Conservation (phyloP, 148 eudicot species). For the Arbutus unedo region DNA sequence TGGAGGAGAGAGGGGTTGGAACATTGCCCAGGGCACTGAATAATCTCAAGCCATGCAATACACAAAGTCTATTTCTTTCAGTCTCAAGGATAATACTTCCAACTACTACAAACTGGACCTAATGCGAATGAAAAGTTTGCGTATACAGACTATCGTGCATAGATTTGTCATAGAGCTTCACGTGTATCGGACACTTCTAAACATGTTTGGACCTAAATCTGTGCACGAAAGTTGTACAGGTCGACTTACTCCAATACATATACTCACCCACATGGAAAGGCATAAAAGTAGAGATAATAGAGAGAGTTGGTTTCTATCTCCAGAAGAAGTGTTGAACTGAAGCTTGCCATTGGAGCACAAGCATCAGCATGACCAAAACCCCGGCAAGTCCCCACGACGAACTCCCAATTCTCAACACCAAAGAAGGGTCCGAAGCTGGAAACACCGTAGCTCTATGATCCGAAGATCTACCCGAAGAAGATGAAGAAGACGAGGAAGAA, state of each 20-base stretch:
- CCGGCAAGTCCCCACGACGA: conserved; percentile 85
- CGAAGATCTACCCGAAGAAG: conserved; percentile 18
- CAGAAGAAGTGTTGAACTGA: conserved; percentile 73
- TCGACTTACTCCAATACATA: background rate
- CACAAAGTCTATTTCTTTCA: background rate
- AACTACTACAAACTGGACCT: background rate
- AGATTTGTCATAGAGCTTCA: too few relatives aligned
- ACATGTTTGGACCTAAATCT: too few relatives aligned
- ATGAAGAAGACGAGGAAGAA: conserved; percentile 34
- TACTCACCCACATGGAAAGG: background rate
- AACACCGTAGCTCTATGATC: background rate
- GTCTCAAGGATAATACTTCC: background rate
- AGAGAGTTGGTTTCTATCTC: conserved; percentile 34
- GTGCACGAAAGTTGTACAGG: too few relatives aligned
- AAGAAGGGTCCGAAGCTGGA: conserved; percentile 32
- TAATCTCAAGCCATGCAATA: background rate
- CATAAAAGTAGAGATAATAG: too few relatives aligned
- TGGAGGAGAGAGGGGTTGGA: background rate
- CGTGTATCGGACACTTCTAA: too few relatives aligned
- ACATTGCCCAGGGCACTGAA: background rate
- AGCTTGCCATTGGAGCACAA: conserved; percentile 75
- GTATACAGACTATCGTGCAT: too few relatives aligned
- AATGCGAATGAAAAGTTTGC: too few relatives aligned
- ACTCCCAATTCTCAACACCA: conserved; percentile 53
- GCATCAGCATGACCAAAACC: conserved; percentile 58